Percentiles rank a stretch among this genome's conserved stretches.
Evolutionary conservation across 306 rosid species (phyloP).

Genomic region (Acacia confusa): DNA sequence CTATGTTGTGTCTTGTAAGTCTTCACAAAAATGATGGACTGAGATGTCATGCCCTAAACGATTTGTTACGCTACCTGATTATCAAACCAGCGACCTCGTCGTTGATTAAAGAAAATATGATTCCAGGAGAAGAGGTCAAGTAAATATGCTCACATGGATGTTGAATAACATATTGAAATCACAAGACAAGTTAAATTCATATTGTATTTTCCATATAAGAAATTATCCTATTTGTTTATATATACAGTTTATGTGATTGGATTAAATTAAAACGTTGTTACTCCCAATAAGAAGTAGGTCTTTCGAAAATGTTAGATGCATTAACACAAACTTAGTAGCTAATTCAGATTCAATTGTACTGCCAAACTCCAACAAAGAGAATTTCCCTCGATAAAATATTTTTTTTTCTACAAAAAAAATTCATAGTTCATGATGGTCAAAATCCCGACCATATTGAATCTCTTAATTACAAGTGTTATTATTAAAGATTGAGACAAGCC

Average conservation of each 20-base stretch:
- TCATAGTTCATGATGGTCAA: too few relatives aligned
- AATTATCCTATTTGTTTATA: too few relatives aligned
- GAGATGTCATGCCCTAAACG: not conserved
- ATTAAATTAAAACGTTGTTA: too few relatives aligned
- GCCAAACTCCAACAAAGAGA: not conserved
- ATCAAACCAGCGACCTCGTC: conserved; percentile 95
- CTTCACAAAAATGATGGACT: not conserved
- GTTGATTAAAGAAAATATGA: conserved; percentile 84
- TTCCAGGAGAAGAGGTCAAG: conserved; percentile 97
- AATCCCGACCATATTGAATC: too few relatives aligned
- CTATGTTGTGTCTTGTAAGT: not conserved
- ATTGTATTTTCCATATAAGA: too few relatives aligned
- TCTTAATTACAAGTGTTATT: too few relatives aligned
- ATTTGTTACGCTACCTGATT: conserved; percentile 55
- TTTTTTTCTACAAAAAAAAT: too few relatives aligned
- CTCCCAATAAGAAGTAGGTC: too few relatives aligned
- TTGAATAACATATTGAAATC: not conserved
- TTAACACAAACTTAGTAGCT: too few relatives aligned
- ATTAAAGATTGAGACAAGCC: not conserved
- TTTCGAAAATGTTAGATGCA: too few relatives aligned
- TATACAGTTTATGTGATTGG: too few relatives aligned
- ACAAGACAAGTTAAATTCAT: not conserved
- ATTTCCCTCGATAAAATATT: not conserved
- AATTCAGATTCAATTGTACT: not conserved
- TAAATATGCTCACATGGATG: conserved; percentile 31